Conservation (phyloP, 345 rosid species). For the Boechera retrofracta region DNA sequence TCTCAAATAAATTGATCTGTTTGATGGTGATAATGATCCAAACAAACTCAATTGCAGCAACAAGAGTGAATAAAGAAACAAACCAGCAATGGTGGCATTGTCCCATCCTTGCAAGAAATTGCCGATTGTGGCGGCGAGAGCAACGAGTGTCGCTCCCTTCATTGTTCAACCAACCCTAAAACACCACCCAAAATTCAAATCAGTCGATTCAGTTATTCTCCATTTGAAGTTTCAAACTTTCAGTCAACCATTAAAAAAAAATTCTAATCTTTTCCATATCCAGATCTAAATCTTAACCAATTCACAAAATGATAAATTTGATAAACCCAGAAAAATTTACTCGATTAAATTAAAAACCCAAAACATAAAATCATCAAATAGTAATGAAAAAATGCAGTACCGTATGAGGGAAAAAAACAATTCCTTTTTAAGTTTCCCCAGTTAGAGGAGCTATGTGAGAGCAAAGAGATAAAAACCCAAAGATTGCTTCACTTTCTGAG, state of each 20-base stretch:
- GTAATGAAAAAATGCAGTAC: constrained; percentile 17
- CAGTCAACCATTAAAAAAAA: neutral
- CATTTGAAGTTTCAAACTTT: constrained; percentile 25
- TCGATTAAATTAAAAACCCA: neutral
- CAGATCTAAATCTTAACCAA: constrained; percentile 27
- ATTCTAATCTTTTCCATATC: neutral
- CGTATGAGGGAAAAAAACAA: neutral
- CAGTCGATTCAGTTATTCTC: constrained; percentile 3
- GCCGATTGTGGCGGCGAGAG: constrained; percentile 89
- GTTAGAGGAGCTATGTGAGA: constrained; percentile 5
- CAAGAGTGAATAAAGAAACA: constrained; percentile 13
- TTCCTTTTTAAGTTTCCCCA: constrained; percentile 4
- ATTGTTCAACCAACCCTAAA: constrained; percentile 50
- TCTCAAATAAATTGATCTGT: neutral
- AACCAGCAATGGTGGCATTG: constrained; percentile 99
- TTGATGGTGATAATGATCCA: neutral
- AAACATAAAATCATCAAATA: neutral
- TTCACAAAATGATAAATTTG: neutral
- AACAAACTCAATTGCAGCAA: neutral
- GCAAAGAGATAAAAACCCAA: constrained; percentile 6
- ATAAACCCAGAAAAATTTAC: neutral
- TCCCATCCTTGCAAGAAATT: constrained; percentile 99
- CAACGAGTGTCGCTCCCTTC: constrained; percentile 87
- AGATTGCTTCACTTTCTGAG: constrained; percentile 40
- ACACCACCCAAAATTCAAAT: constrained; percentile 14